These are phyloP conservation scores for Calophaca sinica DNA, from an alignment of 306 rosid genomes.

Conservation along the genomic window DNA sequence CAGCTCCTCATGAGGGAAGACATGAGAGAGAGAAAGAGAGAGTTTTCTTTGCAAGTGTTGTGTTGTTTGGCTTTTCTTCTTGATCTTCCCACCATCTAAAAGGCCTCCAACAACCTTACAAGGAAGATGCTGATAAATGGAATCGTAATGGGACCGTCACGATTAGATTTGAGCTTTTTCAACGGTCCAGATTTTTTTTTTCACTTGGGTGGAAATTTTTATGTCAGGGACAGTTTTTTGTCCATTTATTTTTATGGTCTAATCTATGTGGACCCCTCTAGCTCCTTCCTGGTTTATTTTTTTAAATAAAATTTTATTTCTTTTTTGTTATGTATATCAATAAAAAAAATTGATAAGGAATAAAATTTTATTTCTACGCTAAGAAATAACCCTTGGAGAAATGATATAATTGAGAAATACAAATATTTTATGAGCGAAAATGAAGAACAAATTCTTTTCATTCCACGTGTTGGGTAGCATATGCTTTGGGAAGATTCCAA, in stretches of 20 bases:
- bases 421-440: background rate
- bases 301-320: background rate
- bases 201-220: constrained; percentile 45
- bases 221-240: constrained; percentile 47
- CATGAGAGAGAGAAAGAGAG: constrained; percentile 26
- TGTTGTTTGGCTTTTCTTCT: background rate
- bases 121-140: constrained; percentile 46
- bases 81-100: constrained; percentile 43
- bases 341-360: too few species aligned
- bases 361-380: background rate
- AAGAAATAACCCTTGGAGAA: background rate
- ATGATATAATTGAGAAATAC: background rate
- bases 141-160: constrained; percentile 47
- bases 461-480: constrained; percentile 40
- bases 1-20: background rate
- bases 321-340: too few species aligned
- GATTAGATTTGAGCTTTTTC: constrained; percentile 7
- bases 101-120: constrained; percentile 41
- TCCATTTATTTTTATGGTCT: constrained; percentile 22
- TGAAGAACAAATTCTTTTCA: too few species aligned
- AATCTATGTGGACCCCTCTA: constrained; percentile 34
- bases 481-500: constrained; percentile 38
- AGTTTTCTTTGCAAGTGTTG: constrained; percentile 17
- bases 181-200: constrained; percentile 67
- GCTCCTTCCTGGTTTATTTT: background rate